These are phyloP conservation scores for Suillus lakei DNA, from an alignment of 768 basidiomycete species.

Conservation along the genomic window DNA sequence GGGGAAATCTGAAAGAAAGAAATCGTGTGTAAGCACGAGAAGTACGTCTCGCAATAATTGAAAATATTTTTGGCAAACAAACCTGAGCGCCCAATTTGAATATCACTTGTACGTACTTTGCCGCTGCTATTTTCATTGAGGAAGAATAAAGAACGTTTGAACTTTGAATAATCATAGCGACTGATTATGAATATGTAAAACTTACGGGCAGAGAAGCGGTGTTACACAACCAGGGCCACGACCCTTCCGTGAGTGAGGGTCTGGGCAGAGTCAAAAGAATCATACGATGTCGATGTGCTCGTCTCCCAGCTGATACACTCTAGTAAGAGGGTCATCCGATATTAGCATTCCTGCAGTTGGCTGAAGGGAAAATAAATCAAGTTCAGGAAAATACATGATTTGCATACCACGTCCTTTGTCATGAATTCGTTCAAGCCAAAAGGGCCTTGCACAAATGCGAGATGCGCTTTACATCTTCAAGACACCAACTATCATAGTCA, in stretches of 20 bases:
- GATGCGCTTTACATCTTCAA: conserved; percentile 8
- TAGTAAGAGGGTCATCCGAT: neutral
- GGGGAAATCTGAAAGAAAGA: neutral
- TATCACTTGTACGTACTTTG: conserved; percentile 44
- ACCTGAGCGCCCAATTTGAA: conserved; percentile 40
- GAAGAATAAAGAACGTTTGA: conserved; percentile 39
- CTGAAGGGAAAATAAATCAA: neutral
- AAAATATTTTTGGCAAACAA: conserved; percentile 42
- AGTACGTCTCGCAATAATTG: conserved; percentile 15
- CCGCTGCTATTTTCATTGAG: conserved; percentile 43
- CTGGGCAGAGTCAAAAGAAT: conserved; percentile 30
- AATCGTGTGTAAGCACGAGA: conserved; percentile 30
- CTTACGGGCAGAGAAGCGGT: conserved; percentile 26
- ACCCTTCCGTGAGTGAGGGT: conserved; percentile 23
- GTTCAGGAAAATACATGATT: neutral
- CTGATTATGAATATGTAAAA: neutral
- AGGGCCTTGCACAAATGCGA: neutral
- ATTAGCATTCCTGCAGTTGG: neutral
- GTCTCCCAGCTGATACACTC: neutral
- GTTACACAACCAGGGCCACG: conserved; percentile 33
- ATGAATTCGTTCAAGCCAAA: neutral
- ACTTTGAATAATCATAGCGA: neutral
- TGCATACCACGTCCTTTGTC: neutral
- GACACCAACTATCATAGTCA: neutral
- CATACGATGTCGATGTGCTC: conserved; percentile 21